phyloP scores from a whole-genome alignment of 139 green algal genomes.

The Ettlia oleoabundans region DNA sequence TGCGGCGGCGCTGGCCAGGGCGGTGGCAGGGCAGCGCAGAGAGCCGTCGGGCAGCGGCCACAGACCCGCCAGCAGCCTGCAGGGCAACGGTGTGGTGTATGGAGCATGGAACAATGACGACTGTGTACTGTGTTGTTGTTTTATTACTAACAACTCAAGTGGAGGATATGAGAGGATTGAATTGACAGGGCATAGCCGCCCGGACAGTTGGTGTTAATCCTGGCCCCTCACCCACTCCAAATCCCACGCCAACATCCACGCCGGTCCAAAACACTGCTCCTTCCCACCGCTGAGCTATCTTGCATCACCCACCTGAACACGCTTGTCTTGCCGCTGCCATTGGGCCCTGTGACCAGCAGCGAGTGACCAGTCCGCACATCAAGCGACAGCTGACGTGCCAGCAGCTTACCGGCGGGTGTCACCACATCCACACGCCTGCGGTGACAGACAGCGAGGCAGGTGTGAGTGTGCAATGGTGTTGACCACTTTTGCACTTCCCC shows the following conservation, averaged over 20 bases:
- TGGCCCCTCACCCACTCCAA: too few relatives aligned
- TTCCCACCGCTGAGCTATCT: too few relatives aligned
- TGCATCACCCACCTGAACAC: constrained; percentile 44
- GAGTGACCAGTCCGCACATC: constrained; percentile 45
- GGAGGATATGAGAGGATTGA: neutral
- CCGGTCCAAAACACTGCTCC: too few relatives aligned
- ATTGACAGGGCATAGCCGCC: too few relatives aligned
- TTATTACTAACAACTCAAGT: too few relatives aligned
- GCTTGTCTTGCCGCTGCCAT: constrained; percentile 65
- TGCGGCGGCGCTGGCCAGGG: constrained; percentile 1
- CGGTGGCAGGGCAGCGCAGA: constrained; percentile 34
- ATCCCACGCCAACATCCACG: too few relatives aligned
- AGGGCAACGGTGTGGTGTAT: neutral
- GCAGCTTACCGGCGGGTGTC: constrained; percentile 55
- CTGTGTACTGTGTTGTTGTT: too few relatives aligned
- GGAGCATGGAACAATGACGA: too few relatives aligned
- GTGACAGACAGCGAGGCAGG: neutral
- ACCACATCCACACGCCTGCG: constrained; percentile 53
- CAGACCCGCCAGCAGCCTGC: constrained; percentile 62
- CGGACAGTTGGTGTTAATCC: too few relatives aligned
- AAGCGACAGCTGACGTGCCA: constrained; percentile 59
- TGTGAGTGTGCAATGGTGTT: neutral
- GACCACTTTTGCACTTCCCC: too few relatives aligned
- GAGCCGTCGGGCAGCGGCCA: constrained; percentile 60
- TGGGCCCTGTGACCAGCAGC: constrained; percentile 68